Evolutionary conservation across 192 early-diverging fungal genomes (phyloP), one percentile per base, ranked within the genome.

Genomic region (Linnemannia exigua): DNA sequence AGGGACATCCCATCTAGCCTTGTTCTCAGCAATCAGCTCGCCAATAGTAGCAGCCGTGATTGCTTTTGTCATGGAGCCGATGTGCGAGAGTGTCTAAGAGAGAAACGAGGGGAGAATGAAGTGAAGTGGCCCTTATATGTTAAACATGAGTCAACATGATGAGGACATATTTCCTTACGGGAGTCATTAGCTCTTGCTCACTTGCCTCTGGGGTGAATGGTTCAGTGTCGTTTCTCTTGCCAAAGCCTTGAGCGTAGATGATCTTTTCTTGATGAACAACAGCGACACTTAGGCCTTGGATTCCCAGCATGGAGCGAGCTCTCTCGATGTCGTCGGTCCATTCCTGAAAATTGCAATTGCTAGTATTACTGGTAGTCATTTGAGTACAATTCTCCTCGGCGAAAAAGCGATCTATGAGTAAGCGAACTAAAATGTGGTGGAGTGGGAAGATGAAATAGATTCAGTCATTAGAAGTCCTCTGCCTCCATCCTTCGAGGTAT

Each of bases 141-240:
- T n/a, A n/a, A n/a, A n/a, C n/a, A n/a, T n/a, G n/a, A n/a, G n/a
- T n/a, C n/a, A n/a, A n/a, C n/a, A n/a, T n/a, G n/a, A n/a, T n/a
- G n/a, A n/a, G n/a, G n/a, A n/a, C n/a, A n/a, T n/a, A n/a, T n/a
- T n/a, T n/a, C n/a, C n/a, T n/a, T n/a, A n/a, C n/a, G n/a, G n/a
- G n/a, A n/a, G n/a, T n/a, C n/a, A n/a, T n/a, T n/a, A n/a, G n/a
- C n/a, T n/a, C n/a, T n/a, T n/a, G n/a, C n/a, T n/a, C n/a, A n/a
- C n/a, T n/a, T 76, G 50, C 75, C 66, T 76, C 75, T 67, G 66
- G 58, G 46, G 75, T 76, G 74, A 75, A 75, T 47, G 74, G 74
- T 47, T 75, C 74, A 14, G 58, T 76, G 50, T 50, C 66, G 63
- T 76, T 76, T 76, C 66, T 76, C 75, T 76, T 76, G 20, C 75